phyloP scores from a whole-genome alignment of 2,329 filamentous ascomycete species.

The Claviceps capensis region DNA sequence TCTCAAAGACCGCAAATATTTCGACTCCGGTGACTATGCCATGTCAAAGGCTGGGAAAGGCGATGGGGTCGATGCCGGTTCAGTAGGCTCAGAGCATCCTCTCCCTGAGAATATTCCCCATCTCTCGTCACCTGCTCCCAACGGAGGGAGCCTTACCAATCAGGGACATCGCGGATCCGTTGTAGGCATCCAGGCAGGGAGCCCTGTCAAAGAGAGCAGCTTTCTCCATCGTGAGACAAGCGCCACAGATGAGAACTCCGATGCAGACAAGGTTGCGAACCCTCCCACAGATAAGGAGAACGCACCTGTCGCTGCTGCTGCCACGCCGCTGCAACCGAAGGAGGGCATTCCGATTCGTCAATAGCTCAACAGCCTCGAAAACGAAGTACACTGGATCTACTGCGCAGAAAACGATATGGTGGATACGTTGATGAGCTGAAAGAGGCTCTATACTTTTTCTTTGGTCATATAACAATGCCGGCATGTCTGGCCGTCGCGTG shows the following conservation, averaged over 20 bases:
- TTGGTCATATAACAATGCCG: background rate
- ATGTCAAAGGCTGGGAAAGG: constrained; percentile 96
- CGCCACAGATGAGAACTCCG: constrained; percentile 33
- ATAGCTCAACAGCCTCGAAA: constrained; percentile 20
- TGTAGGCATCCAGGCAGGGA: constrained; percentile 47
- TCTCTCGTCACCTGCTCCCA: constrained; percentile 52
- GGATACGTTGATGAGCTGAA: background rate
- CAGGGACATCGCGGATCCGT: constrained; percentile 25
- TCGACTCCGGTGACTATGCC: constrained; percentile 91
- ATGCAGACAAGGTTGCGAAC: constrained; percentile 1
- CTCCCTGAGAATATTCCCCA: constrained; percentile 92
- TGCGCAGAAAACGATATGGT: background rate
- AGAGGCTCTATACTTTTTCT: background rate
- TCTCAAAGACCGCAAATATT: constrained; percentile 98
- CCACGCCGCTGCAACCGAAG: constrained; percentile 11
- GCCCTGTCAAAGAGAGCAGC: constrained; percentile 82
- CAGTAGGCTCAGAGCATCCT: constrained; percentile 88
- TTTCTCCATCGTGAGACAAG: constrained; percentile 75
- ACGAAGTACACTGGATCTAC: background rate
- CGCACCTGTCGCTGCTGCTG: constrained; percentile 16
- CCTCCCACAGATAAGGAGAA: constrained; percentile 23
- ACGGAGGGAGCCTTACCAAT: constrained; percentile 19
- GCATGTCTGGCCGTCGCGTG: background rate
- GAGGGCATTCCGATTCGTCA: constrained; percentile 50
- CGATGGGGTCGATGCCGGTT: constrained; percentile 82